Base-by-base conservation (phyloP, 805 yeast genomes). In the Yamadazyma phyllophila region DNA sequence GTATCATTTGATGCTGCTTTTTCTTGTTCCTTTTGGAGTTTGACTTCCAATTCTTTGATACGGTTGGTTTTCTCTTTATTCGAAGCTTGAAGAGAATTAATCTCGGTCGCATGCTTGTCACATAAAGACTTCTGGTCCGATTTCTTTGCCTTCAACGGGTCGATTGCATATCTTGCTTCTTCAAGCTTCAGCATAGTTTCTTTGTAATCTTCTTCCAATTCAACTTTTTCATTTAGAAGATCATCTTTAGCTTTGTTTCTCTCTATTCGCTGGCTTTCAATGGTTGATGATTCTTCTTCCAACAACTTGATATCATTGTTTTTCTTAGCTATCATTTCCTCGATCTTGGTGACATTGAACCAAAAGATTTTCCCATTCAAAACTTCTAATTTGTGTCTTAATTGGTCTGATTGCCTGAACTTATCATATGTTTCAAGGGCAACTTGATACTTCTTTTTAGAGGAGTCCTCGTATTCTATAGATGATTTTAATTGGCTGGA, bases 351-450 rank as follows among this genome's bases (percentile, higher is more conserved):
- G 3, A 68, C 76, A 50, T 71, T 71, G 45, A 55, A 71, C 77
- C 76, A 71, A 47, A 60, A 65, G 3, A 71, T 65, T 44, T 71
- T 71, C 8, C 74, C 77, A 43, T 67, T 61, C n/a, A 70, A 54
- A 17, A 61, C 43, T 16, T 62, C 61, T 32, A 67, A 59, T 44
- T 61, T 62, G 35, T 58, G 53, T 36, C 75, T 54, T 38, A 72
- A 54, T 26, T 52, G 56, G 45, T 67, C 72, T 0, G 70, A 62
- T 37, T 64, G 63, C 40, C 56, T 61, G 50, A 63, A 69, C 41
- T 63, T 61, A 45, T 65, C 63, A 54, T 68, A 69, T 1, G 63
- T 47, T 11, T 58, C 49, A 12, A 56, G 59, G 5, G 62, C 53
- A 27, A 67, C 68, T 17, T 61, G 56, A 41, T 59, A 71, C 36